Evolutionary conservation across 208 protist genomes (phyloP).

Genomic region (Trypanosoma boissoni): DNA sequence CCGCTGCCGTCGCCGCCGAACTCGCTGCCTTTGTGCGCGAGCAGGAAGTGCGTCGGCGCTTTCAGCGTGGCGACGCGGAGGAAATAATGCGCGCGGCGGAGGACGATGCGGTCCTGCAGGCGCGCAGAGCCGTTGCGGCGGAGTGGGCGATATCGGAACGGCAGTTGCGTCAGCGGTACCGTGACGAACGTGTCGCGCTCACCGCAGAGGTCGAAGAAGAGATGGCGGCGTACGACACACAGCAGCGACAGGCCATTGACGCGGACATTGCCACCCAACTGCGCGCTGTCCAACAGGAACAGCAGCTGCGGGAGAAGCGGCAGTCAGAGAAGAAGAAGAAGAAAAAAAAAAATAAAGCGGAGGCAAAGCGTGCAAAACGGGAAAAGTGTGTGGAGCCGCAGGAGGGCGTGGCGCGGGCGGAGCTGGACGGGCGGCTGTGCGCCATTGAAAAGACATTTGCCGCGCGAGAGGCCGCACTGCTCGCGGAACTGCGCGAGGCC

Average conservation of each 20-base stretch:
- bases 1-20: conserved; percentile 50
- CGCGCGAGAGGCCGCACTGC: conserved; percentile 17
- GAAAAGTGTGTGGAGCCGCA: conserved; percentile 6
- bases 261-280: neutral
- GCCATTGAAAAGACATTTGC: conserved; percentile 12
- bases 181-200: conserved; percentile 42
- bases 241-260: conserved; percentile 31
- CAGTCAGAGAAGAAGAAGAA: conserved; percentile 4
- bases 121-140: conserved; percentile 28
- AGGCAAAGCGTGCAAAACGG: neutral
- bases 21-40: conserved; percentile 37
- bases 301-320: too few relatives aligned
- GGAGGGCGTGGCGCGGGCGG: conserved; percentile 6
- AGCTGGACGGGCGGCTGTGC: conserved; percentile 12
- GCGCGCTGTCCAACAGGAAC: too few relatives aligned
- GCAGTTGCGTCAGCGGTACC: conserved; percentile 33
- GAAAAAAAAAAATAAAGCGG: conserved; percentile 4
- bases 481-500: conserved; percentile 8
- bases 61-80: conserved; percentile 38
- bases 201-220: conserved; percentile 63
- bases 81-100: conserved; percentile 38
- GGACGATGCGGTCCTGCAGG: conserved; percentile 31
- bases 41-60: conserved; percentile 36
- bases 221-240: conserved; percentile 41
- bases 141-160: conserved; percentile 25